These are phyloP conservation scores for Saprolegnia parasitica DNA, from an alignment of 352 stramenopile species.

Conservation along the genomic window DNA sequence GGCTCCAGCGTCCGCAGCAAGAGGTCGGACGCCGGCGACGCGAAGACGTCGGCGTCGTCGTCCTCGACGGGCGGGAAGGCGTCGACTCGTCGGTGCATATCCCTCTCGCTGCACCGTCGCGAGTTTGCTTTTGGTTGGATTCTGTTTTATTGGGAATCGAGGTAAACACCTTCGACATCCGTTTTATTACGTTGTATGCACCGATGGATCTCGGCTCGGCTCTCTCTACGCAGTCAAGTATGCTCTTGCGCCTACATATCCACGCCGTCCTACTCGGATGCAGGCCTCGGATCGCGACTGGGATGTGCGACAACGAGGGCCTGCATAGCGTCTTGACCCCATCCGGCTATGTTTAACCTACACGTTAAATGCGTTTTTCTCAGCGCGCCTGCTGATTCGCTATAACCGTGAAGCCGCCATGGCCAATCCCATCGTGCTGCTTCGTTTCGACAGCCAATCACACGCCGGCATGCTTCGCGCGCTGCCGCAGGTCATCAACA, in stretches of 20 bases:
- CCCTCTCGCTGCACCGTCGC: not conserved
- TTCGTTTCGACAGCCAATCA: not conserved
- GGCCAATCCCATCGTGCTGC: not conserved
- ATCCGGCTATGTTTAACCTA: too few species aligned
- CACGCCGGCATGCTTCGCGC: slow-evolving; percentile 2
- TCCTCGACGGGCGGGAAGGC: not conserved
- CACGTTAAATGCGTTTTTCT: not conserved
- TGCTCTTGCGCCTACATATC: too few species aligned
- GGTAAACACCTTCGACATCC: not conserved
- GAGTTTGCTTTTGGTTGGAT: not conserved
- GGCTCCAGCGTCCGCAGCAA: not conserved
- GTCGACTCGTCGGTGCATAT: not conserved
- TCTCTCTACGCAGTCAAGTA: too few species aligned
- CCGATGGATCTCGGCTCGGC: too few species aligned
- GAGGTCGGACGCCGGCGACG: not conserved
- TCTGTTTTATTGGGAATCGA: not conserved
- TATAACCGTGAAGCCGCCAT: not conserved
- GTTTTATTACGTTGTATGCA: too few species aligned
- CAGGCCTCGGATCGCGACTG: too few species aligned
- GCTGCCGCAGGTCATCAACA: too few species aligned
- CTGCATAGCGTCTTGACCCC: too few species aligned
- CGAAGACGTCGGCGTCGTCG: slow-evolving; percentile 9
- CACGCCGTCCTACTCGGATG: too few species aligned
- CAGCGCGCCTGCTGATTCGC: not conserved
- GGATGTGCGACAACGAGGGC: too few species aligned